Base-by-base conservation (phyloP, 2,329 filamentous ascomycete species). In the Ascochyta pisi region DNA sequence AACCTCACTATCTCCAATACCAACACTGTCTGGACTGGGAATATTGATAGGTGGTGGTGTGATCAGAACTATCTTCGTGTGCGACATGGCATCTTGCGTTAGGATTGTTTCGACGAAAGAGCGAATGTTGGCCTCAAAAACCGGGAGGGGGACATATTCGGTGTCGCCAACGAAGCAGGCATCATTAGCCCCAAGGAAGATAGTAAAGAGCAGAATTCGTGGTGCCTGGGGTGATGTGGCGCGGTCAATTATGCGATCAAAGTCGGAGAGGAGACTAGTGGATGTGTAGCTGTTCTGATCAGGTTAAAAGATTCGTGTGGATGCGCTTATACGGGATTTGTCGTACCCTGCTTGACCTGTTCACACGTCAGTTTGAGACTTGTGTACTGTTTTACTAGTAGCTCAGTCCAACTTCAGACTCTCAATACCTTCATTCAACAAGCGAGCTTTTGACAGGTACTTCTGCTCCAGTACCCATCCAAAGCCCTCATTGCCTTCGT, bases 141-240 rank as follows among this genome's bases (percentile, higher is more conserved):
- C 54, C 3, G 61, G 56, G 24, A 76, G 60, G 2, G 76, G 71
- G 2, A 77, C 73, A 33, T 69, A 67, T 34, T 68, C 67, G 10
- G 35, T 35, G 3, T 54, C 47, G 10, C 52, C 47, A n/a, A 65
- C 39, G 26, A 76, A 53, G 54, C 70, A 76, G 23, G 75, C 75
- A 50, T 78, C 76, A 45, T 78, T 77, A 24, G 73, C 75, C 34
- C 76, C 76, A 8, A 78, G 51, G 51, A 76, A 76, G 53, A 78
- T 77, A 16, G 74, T 77, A 58, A 78, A 65, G 50, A 78, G 67
- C 23, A 77, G 66, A 6, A 72, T 75, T n/a, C 56, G 59, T 3
- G 66, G 43, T 0, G 66, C 62, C 16, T 10, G n/a, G 1, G 64
- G 61, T 1, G 53, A 23, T 16, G 65, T 71, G 9, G 65, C 57